Evolutionary conservation across 2,329 filamentous ascomycete species (phyloP).

Genomic region (Botrytis porri): DNA sequence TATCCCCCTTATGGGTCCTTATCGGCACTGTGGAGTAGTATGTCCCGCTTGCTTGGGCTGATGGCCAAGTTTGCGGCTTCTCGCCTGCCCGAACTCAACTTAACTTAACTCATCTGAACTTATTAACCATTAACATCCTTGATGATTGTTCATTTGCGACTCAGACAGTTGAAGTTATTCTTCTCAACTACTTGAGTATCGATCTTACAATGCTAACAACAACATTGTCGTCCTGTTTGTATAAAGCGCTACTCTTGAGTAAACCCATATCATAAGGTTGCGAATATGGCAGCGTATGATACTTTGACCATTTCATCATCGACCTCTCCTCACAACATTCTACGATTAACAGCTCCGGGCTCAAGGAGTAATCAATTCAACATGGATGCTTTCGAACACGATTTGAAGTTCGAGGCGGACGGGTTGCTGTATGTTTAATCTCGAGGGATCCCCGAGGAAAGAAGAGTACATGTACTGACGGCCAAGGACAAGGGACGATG

Average conservation of each 20-base stretch:
- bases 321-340: constrained; percentile 30
- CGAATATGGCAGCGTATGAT: constrained; percentile 27
- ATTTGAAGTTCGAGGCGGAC: constrained; percentile 33
- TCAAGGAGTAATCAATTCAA: constrained; percentile 23
- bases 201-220: constrained; percentile 16
- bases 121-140: background rate
- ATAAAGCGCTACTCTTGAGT: constrained; percentile 1
- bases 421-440: constrained; percentile 32
- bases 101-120: background rate
- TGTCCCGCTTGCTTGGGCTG: constrained; percentile 15
- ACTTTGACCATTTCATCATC: constrained; percentile 17
- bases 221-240: background rate
- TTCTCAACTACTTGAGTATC: background rate
- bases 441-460: background rate
- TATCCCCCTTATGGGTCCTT: background rate
- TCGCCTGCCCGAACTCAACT: constrained; percentile 12
- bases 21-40: background rate
- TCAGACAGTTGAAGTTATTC: constrained; percentile 14
- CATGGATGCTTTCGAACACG: constrained; percentile 36
- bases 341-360: constrained; percentile 31
- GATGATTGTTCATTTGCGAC: background rate
- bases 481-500: constrained; percentile 13
- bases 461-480: constrained; percentile 11
- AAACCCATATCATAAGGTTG: constrained; percentile 11
- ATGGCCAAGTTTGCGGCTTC: constrained; percentile 16